Conservation (phyloP, 257 asterid species). For the Solanum arcanum region DNA sequence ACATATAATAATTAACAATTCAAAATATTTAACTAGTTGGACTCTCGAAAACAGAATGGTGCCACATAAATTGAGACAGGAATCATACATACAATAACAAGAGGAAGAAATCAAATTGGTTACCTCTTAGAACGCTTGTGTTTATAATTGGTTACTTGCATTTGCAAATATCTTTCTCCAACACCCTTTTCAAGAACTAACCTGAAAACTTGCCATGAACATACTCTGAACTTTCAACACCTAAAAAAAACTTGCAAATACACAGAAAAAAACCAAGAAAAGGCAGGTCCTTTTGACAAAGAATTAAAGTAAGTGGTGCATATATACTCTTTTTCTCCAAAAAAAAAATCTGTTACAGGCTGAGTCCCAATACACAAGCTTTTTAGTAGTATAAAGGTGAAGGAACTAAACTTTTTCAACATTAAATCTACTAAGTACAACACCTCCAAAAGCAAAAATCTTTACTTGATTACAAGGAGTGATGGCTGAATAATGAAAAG, state of each 20-base stretch:
- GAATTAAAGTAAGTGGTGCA: background rate
- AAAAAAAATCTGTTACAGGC: background rate
- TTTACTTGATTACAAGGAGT: background rate
- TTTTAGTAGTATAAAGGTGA: background rate
- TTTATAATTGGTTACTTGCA: conserved; percentile 7
- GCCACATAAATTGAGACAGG: background rate
- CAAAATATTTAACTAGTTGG: too few relatives aligned
- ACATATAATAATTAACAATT: too few relatives aligned
- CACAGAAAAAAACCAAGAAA: background rate
- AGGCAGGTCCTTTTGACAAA: background rate
- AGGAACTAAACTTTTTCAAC: background rate
- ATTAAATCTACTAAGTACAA: background rate
- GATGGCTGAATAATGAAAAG: background rate
- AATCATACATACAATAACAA: background rate
- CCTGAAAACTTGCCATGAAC: background rate
- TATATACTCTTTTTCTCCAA: background rate
- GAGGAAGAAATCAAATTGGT: background rate
- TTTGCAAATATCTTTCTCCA: conserved; percentile 22
- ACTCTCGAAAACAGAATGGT: background rate
- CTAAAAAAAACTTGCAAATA: background rate
- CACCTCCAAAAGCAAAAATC: background rate
- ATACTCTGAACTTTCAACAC: background rate
- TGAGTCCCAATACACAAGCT: background rate
- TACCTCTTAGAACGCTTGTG: conserved; percentile 80
- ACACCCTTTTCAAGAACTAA: conserved; percentile 11